These are phyloP conservation scores for Aspergillus ustus DNA, from an alignment of 2,329 filamentous ascomycete genomes.

Conservation along the genomic window DNA sequence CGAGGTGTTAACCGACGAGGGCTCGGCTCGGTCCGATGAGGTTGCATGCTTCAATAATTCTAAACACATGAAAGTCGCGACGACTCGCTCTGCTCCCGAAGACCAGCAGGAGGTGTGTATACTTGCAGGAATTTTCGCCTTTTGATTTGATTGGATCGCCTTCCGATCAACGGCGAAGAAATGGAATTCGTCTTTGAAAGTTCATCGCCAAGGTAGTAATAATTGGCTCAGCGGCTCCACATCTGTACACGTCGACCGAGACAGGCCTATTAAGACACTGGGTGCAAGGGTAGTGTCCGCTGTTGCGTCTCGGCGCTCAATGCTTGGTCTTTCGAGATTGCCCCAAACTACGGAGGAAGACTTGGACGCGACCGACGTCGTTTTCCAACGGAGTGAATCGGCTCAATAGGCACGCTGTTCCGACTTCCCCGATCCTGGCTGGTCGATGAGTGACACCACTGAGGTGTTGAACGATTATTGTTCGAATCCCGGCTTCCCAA, in stretches of 20 bases:
- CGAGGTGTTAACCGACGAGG: not conserved
- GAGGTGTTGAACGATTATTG: not conserved
- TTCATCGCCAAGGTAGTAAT: not conserved
- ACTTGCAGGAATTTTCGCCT: not conserved
- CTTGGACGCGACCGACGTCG: not conserved
- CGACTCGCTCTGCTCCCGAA: not conserved
- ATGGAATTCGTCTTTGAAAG: not conserved
- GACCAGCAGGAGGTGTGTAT: not conserved
- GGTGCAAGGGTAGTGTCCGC: not conserved
- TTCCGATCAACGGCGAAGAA: not conserved
- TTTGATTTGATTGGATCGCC: not conserved
- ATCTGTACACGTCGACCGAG: not conserved
- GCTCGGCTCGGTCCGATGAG: not conserved
- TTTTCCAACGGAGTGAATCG: not conserved
- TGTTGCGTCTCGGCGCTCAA: not conserved
- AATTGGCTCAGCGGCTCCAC: not conserved
- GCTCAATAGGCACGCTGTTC: not conserved
- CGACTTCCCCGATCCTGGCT: conserved; percentile 2
- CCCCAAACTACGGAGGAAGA: not conserved
- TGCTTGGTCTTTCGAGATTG: not conserved
- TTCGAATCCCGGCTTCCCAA: not conserved
- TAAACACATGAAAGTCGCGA: not conserved
- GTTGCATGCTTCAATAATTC: not conserved
- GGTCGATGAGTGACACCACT: not conserved
- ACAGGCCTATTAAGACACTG: not conserved